Base-by-base conservation (phyloP, 1,284 basidiomycete species). In the Ustilago nuda region DNA sequence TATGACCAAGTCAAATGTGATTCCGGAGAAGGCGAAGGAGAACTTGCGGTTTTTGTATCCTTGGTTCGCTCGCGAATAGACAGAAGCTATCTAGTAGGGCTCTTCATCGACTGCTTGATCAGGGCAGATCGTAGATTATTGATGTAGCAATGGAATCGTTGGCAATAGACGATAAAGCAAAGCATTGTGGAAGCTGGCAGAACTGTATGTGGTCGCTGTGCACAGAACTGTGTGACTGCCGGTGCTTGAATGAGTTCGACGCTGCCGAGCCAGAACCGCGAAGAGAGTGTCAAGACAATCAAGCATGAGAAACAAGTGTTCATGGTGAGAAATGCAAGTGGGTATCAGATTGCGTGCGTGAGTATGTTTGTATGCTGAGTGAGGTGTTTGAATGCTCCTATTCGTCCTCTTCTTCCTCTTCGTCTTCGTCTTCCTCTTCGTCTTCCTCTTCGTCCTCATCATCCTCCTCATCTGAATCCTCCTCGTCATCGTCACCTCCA, bases 31-130 rank as follows among this genome's bases (percentile, higher is more conserved):
- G 75, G 91, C 93, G 74, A 88, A 89, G 78, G 86, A 90, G 86
- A 95, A 92, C 87, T 87, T 96, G 57, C 88, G 90, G 13, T 97
- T 89, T 86, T 89, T 98, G 79, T 88, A 97, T 17, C 80, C 80
- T n/a, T 84, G 82, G 82, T 82, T 77, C 35, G 76, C 73, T 19
- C 51, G 68, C 48, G 66, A 76, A 27, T 71, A 67, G 43, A 53
- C 27, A 39, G 23, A 27, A 27, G 3, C 23, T 27, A 27, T 27
- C 23, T 27, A 27, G 23, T 27, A 27, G 23, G 23, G 23, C 23
- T 27, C 23, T 27, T 41, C 39, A 41, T 41, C 39, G 17, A 41
- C 39, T 41, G 39, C 23, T 2, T 27, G 23, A 27, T 3, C 23
- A 27, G 23, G 23, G 23, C 23, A 27, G 23, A 27, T 27, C 23